phyloP scores from a whole-genome alignment of 2,329 filamentous ascomycete species.

The Tolypocladium tundrense region DNA sequence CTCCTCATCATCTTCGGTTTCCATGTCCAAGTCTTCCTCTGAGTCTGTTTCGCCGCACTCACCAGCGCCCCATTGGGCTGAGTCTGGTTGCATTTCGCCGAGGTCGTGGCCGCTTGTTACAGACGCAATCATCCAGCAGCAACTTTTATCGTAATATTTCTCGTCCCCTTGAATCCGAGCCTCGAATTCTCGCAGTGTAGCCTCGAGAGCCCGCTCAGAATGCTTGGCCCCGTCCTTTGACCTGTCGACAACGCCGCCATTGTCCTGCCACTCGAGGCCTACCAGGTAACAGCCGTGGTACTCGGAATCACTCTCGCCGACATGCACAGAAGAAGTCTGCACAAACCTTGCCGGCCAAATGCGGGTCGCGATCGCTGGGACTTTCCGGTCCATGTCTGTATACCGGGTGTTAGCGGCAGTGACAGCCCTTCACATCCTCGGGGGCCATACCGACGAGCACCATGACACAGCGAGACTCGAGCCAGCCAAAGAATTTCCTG shows the following conservation, averaged over 20 bases:
- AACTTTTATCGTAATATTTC: constrained; percentile 37
- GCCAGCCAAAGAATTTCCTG: constrained; percentile 48
- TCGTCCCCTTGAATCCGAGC: constrained; percentile 32
- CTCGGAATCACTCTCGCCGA: constrained; percentile 24
- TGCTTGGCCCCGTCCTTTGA: constrained; percentile 30
- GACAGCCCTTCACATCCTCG: not conserved
- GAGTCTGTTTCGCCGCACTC: constrained; percentile 26
- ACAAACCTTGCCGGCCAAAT: constrained; percentile 56
- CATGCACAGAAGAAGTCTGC: constrained; percentile 12
- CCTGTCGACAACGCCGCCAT: constrained; percentile 9
- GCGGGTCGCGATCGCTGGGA: constrained; percentile 40
- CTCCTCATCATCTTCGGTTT: constrained; percentile 21
- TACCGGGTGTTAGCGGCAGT: constrained; percentile 10
- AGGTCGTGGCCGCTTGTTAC: constrained; percentile 28
- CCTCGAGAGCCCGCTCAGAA: constrained; percentile 31
- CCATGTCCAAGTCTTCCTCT: constrained; percentile 32
- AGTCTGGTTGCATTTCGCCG: constrained; percentile 33
- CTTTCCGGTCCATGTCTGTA: constrained; percentile 42
- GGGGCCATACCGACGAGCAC: constrained; percentile 42
- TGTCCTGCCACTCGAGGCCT: constrained; percentile 34
- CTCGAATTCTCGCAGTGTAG: constrained; percentile 37
- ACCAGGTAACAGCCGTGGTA: constrained; percentile 54
- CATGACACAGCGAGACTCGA: constrained; percentile 49
- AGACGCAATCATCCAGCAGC: constrained; percentile 36
- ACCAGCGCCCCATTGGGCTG: constrained; percentile 34